A percentile compares a stretch with the other conserved stretches of the same genome.
phyloP scores from a whole-genome alignment of 2,329 filamentous ascomycete species.

The Pyrenochaeta sp. region DNA sequence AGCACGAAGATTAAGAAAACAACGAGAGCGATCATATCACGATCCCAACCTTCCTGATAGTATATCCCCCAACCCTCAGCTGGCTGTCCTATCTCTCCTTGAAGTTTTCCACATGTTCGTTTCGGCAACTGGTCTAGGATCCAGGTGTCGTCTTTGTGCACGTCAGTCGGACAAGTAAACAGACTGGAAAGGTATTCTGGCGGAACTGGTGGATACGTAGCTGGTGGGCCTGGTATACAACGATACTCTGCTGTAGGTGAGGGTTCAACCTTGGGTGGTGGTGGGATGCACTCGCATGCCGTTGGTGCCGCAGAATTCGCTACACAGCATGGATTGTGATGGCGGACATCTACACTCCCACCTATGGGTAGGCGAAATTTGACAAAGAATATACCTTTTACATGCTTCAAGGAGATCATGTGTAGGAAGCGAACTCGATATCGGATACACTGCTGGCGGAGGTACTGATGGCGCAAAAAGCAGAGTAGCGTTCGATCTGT shows the following conservation, averaged over 20 bases:
- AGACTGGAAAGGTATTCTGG: slow-evolving; percentile 29
- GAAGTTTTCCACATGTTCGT: slow-evolving; percentile 26
- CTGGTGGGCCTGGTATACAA: slow-evolving; percentile 26
- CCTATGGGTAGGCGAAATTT: slow-evolving; percentile 28
- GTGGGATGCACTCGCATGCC: slow-evolving; percentile 33
- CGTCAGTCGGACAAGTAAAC: slow-evolving; percentile 24
- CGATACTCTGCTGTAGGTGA: slow-evolving; percentile 31
- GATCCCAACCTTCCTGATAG: slow-evolving; percentile 32
- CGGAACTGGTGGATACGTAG: slow-evolving; percentile 28
- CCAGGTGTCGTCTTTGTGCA: slow-evolving; percentile 25
- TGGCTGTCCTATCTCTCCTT: slow-evolving; percentile 21
- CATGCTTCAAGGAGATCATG: slow-evolving; percentile 19
- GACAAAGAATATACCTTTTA: slow-evolving; percentile 31
- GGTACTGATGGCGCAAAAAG: slow-evolving; percentile 25
- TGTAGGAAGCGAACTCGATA: slow-evolving; percentile 14
- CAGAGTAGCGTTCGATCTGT: slow-evolving; percentile 28
- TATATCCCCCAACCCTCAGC: slow-evolving; percentile 42
- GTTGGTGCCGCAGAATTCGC: neutral
- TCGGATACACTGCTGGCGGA: no score
- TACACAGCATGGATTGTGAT: slow-evolving; percentile 24
- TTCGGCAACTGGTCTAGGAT: slow-evolving; percentile 34
- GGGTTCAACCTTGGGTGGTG: slow-evolving; percentile 28
- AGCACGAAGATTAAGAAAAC: slow-evolving; percentile 22
- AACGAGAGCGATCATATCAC: slow-evolving; percentile 16
- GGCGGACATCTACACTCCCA: slow-evolving; percentile 29